Percentiles rank a stretch among this genome's conserved stretches.
Evolutionary conservation across 768 basidiomycete species (phyloP).

Genomic region (Multifurca ochricompacta): DNA sequence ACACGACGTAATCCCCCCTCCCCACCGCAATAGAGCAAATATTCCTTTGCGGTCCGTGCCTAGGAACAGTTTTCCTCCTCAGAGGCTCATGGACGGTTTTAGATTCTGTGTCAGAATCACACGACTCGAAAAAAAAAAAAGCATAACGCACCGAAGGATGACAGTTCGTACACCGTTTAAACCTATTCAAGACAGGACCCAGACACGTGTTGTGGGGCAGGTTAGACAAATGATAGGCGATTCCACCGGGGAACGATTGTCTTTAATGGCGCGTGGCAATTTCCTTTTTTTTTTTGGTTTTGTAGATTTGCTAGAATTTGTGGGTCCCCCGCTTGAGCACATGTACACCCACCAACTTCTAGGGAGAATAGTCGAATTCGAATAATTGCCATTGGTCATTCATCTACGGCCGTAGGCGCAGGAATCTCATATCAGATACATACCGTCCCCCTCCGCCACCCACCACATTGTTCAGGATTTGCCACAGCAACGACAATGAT

Average conservation of each 20-base stretch:
- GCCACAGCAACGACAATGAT: too few species aligned
- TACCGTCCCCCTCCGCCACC: background rate
- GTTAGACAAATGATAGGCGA: background rate
- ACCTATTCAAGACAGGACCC: background rate
- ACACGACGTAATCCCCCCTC: background rate
- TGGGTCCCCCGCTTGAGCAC: background rate
- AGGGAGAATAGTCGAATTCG: background rate
- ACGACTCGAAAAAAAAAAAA: background rate
- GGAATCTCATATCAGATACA: too few species aligned
- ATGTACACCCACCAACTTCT: background rate
- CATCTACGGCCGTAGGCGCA: too few species aligned
- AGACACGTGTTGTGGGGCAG: background rate
- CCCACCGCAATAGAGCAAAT: background rate
- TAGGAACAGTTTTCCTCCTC: background rate
- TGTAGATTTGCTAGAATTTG: slow-evolving; percentile 2
- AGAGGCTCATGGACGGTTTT: background rate
- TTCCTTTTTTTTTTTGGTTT: background rate
- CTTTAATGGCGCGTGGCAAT: background rate
- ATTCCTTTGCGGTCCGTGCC: background rate
- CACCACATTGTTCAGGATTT: background rate
- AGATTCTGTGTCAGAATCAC: background rate
- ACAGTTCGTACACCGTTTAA: background rate
- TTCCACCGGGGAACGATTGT: background rate
- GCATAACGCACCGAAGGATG: background rate
- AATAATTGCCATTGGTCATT: slow-evolving; percentile 2